Evolutionary conservation across 768 basidiomycete genomes (phyloP), one percentile per base, ranked within the genome.

Genomic region (Suillus tomentosus): DNA sequence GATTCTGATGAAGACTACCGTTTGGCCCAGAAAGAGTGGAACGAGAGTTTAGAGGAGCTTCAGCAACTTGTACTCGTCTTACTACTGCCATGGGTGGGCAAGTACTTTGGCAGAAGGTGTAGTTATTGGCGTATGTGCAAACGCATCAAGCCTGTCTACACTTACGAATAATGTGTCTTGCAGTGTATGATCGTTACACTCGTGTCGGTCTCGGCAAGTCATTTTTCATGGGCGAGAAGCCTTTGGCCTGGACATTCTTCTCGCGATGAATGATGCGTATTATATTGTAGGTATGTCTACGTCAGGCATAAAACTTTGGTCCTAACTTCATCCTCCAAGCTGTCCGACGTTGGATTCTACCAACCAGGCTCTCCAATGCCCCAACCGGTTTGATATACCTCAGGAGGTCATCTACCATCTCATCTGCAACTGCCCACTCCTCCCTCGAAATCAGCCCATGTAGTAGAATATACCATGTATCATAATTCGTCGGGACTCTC

Each of bases 21-120:
- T 47, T 79, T 90, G 55, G 91, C 92, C 3, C 91, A 95, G 76
- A 84, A 90, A 73, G 95, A 97, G 79, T 96, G 95, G 95, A 90
- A 95, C 70, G 95, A 97, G 76, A 92, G 90, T 71, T 71, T 96
- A 58, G 79, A 88, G 65, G 94, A 97, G 74, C 82, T 97, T 53
- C 88, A 91, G 72, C 85, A 94, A 73, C 84, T 96, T 22, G 77
- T 92, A 60, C 85, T 90, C 43, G 81, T 94, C 63, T 89, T 96
- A 31, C 79, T 96, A 54, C 79, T 97, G 64, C 95, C 95, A 2
- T 90, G 88, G 78, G 74, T 95, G 64, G 95, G 95, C 61, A 95
- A 93, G 74, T 96, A 88, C 85, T 73, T 95, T 42, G 95, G 95
- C 37, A 82, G 95, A 71, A 85, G 85, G 73, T 94, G 90, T 84